phyloP scores from a whole-genome alignment of 164 flowering plant species.

The Protea cynaroides region DNA sequence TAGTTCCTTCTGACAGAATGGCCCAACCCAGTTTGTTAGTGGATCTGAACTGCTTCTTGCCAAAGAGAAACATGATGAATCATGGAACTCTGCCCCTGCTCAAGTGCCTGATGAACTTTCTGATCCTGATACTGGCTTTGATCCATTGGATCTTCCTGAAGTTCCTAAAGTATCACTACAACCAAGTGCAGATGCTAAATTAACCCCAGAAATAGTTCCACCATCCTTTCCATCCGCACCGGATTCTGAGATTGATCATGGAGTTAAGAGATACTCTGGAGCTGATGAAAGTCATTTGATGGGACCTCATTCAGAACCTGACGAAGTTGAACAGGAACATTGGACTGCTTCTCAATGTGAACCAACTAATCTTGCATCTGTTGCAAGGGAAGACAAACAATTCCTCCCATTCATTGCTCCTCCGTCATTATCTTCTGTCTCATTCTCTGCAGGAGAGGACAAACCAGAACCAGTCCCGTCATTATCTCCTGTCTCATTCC shows the following conservation, averaged over 20 bases:
- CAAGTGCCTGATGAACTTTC: conserved; percentile 26
- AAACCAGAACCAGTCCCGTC: too few species aligned
- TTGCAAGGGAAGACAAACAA: conserved; percentile 39
- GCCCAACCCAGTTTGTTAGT: conserved; percentile 66
- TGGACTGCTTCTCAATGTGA: conserved; percentile 13
- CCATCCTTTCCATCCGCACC: conserved; percentile 11
- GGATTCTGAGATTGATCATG: conserved; percentile 14
- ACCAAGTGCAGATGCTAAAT: conserved; percentile 23
- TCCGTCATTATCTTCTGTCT: conserved; percentile 39
- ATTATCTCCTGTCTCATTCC: conserved; percentile 30
- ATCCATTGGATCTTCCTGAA: conserved; percentile 68
- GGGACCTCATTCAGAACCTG: conserved; percentile 19
- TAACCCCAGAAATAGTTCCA: conserved; percentile 27
- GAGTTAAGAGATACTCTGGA: conserved; percentile 17
- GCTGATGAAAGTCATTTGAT: conserved; percentile 11
- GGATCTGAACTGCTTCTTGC: conserved; percentile 72
- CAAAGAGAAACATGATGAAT: conserved; percentile 60
- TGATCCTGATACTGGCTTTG: conserved; percentile 54
- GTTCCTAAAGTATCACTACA: conserved; percentile 56
- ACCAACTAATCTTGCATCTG: conserved; percentile 9
- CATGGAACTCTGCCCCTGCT: conserved; percentile 23
- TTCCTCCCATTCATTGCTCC: conserved; percentile 64
- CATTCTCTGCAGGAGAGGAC: conserved; percentile 20
- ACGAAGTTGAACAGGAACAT: conserved; percentile 21
- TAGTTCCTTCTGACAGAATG: conserved; percentile 51